Conservation (phyloP, 2,329 filamentous ascomycete species). For the Ascochyta koolunga region DNA sequence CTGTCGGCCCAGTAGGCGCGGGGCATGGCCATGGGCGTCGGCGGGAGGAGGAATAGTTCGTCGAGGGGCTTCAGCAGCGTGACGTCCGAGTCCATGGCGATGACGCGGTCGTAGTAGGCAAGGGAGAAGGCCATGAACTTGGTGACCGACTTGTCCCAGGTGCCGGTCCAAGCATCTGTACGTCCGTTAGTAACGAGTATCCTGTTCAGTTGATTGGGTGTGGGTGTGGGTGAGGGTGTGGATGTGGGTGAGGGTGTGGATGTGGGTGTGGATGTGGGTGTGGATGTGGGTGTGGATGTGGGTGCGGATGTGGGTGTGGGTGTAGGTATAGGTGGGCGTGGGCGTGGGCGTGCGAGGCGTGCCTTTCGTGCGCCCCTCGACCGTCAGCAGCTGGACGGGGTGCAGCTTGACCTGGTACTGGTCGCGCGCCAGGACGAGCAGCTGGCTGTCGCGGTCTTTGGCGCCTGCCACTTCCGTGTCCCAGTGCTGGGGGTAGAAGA, state of each 20-base stretch:
- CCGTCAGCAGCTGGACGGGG: slow-evolving; percentile 52
- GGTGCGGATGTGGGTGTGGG: no score
- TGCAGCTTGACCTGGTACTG: slow-evolving; percentile 58
- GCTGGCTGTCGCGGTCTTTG: slow-evolving; percentile 50
- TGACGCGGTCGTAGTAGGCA: slow-evolving; percentile 64
- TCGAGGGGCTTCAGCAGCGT: slow-evolving; percentile 69
- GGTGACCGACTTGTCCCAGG: slow-evolving; percentile 69
- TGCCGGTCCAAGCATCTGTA: slow-evolving; percentile 47
- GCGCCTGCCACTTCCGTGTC: slow-evolving; percentile 37
- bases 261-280: no score
- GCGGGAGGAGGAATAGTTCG: slow-evolving; percentile 71
- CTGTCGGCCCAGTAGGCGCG: slow-evolving; percentile 73
- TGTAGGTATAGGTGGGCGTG: no score
- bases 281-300: no score
- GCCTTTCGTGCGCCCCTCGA: slow-evolving; percentile 44
- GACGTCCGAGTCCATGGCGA: slow-evolving; percentile 68
- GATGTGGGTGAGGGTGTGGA: no score
- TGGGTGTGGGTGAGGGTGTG: neutral
- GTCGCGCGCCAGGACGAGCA: slow-evolving; percentile 57
- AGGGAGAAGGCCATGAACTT: slow-evolving; percentile 74
- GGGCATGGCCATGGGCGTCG: slow-evolving; percentile 68
- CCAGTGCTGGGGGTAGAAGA: slow-evolving; percentile 53
- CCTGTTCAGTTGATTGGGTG: slow-evolving; percentile 6
- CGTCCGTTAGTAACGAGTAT: slow-evolving; percentile 21
- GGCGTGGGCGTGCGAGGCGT: no score